Base-by-base conservation (phyloP, 2,329 filamentous ascomycete species). In the Balansia obtecta region DNA sequence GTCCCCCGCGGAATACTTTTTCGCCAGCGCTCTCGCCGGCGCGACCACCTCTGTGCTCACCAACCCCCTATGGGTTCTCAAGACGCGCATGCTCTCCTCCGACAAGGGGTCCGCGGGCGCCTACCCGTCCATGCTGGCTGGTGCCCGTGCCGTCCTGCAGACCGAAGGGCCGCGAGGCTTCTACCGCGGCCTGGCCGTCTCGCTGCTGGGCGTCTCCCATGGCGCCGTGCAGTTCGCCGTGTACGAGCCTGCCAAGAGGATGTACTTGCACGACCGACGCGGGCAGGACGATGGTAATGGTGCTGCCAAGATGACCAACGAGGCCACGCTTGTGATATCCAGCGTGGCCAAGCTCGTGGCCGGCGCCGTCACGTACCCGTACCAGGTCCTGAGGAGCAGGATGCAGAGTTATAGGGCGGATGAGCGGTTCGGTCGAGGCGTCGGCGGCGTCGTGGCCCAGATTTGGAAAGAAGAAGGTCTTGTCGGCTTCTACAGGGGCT, bases 31-130 rank as follows among this genome's bases (percentile, higher is more conserved):
- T n/a, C 61, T 75, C 30, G 71, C 76, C 56, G 90, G 91, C 32
- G 73, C 85, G 16, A 67, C 87, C 40, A 95, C 89, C 1, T 85
- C 90, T 42, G 70, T 87, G 32, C 75, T 91, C 56, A 97, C 93
- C 32, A 97, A 97, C 64, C 93, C 93, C 2, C 83, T 98, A 59
- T 98, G 93, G 93, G 93, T 98, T 2, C 82, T 98, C 65, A 97
- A 97, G 73, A 97, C 91, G 9, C 85, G 93, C 55, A 97, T 98
- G 89, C 74, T 97, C 22, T 88, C 89, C 32, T 90, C 87, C 4
- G 87, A 93, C 57, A 79, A 80, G 46, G 74, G 79, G 50, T 76
- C 81, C 6, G 78, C 76, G 2, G 88, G 88, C 13, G 93, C 91
- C 1, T 98, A 98, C 67, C 76, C 79, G 15, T 84, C 80, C 56